Percentiles rank a stretch among this genome's conserved stretches.
phyloP scores from a whole-genome alignment of 164 flowering plant species.

The Sextonia rubra region DNA sequence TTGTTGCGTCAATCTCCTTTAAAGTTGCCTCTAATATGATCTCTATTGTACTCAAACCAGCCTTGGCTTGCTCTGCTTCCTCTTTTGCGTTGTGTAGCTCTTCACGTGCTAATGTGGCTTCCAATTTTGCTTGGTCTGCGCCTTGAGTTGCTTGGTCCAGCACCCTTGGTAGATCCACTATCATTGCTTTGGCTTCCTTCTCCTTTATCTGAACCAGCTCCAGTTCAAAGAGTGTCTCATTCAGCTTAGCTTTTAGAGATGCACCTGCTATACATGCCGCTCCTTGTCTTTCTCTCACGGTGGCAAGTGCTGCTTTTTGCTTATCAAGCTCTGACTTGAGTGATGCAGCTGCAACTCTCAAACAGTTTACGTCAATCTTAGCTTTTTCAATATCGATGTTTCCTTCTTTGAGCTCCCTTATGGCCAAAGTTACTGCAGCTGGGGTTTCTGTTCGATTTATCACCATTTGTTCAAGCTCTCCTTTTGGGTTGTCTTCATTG shows the following conservation, averaged over 20 bases:
- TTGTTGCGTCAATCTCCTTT: conserved; percentile 88
- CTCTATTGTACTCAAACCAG: conserved; percentile 58
- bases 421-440: conserved; percentile 49
- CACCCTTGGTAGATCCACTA: conserved; percentile 65
- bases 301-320: conserved; percentile 56
- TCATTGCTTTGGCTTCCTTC: conserved; percentile 64
- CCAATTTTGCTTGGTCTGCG: conserved; percentile 63
- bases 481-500: conserved; percentile 14
- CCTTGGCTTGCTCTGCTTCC: conserved; percentile 74
- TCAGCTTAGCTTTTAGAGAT: conserved; percentile 76
- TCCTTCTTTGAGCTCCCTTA: conserved; percentile 76
- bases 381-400: conserved; percentile 66
- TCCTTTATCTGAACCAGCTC: conserved; percentile 55
- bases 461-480: conserved; percentile 15
- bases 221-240: conserved; percentile 49
- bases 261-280: conserved; percentile 72
- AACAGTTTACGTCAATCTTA: conserved; percentile 46
- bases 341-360: conserved; percentile 66
- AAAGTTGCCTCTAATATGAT: conserved; percentile 64
- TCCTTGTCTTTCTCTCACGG: conserved; percentile 74
- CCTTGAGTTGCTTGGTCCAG: conserved; percentile 66
- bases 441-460: conserved; percentile 33
- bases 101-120: conserved; percentile 51
- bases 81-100: conserved; percentile 65
- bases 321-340: conserved; percentile 61